Evolutionary conservation across 1,139 yeast genomes (phyloP).

Genomic region (Yarrowia galli): DNA sequence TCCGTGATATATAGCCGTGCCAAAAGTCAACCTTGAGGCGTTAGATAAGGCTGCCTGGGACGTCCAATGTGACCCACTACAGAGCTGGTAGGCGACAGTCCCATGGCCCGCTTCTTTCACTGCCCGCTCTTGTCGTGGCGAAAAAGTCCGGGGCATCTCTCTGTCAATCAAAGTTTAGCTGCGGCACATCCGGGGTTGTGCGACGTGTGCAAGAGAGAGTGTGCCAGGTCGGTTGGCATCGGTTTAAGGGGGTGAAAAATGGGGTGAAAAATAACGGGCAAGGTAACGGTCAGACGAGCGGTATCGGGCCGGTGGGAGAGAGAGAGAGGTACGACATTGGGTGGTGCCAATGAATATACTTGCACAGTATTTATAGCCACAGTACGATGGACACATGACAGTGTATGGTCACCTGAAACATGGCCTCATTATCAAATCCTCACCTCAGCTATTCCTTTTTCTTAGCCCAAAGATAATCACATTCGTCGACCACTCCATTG

Average conservation of each 20-base stretch:
- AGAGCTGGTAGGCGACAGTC: background rate
- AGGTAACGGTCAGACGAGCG: conserved; percentile 4
- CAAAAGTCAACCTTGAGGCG: background rate
- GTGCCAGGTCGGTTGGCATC: background rate
- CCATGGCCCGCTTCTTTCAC: no score
- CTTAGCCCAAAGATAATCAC: conserved; percentile 10
- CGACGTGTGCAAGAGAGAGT: background rate
- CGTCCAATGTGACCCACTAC: no score
- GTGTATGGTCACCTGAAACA: background rate
- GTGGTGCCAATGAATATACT: background rate
- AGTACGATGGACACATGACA: background rate
- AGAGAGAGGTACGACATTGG: no score
- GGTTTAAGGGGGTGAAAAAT: conserved; percentile 7
- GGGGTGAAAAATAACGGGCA: background rate
- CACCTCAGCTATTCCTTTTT: background rate
- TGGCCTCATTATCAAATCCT: background rate
- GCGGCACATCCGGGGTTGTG: conserved; percentile 24
- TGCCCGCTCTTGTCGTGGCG: background rate
- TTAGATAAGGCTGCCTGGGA: no score
- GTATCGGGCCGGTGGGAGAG: conserved; percentile 12
- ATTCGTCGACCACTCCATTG: conserved; percentile 24
- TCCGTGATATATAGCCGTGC: conserved; percentile 24
- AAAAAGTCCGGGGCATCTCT: conserved; percentile 30
- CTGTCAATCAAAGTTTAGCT: conserved; percentile 14
- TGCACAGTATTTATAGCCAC: no score